Conservation (phyloP, 2,329 filamentous ascomycete genomes). For the Chaetomium sp. region DNA sequence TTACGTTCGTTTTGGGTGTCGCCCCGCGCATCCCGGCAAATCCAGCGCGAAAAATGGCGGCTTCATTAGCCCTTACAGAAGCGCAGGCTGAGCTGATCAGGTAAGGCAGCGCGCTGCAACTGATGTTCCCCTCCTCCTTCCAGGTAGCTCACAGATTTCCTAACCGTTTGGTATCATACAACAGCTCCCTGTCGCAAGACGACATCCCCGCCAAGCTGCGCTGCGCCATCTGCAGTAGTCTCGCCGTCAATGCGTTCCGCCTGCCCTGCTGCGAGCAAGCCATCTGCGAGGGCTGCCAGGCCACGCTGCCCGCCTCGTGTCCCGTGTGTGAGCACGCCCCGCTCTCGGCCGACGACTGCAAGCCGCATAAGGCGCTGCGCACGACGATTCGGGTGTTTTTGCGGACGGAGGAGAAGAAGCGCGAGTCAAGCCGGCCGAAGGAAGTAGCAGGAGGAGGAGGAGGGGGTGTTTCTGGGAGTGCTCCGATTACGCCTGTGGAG, state of each 20-base stretch:
- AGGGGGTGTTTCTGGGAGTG: background rate
- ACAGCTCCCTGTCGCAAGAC: conserved; percentile 68
- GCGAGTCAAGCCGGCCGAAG: conserved; percentile 57
- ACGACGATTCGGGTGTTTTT: conserved; percentile 89
- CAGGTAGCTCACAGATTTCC: conserved; percentile 10
- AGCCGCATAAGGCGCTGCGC: conserved; percentile 81
- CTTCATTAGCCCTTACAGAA: conserved; percentile 34
- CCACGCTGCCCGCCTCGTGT: conserved; percentile 69
- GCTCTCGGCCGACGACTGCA: conserved; percentile 78
- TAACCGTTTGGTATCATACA: too few species aligned
- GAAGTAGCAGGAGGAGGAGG: conserved; percentile 25
- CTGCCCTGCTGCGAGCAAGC: conserved; percentile 92
- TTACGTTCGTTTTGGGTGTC: conserved; percentile 3
- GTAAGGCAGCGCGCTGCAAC: conserved; percentile 30
- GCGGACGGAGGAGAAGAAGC: conserved; percentile 85
- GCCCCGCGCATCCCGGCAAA: conserved; percentile 8
- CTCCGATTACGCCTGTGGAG: conserved; percentile 38
- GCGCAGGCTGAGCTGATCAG: conserved; percentile 54
- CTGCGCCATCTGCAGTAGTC: conserved; percentile 86
- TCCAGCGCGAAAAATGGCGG: conserved; percentile 20
- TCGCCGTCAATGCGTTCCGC: conserved; percentile 85
- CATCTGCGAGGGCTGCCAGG: conserved; percentile 84
- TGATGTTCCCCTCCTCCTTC: background rate
- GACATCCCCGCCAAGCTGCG: conserved; percentile 94
- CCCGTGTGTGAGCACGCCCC: conserved; percentile 92